Evolutionary conservation across 2,329 filamentous ascomycete genomes (phyloP).

Genomic region (Cladosporium colombiae): DNA sequence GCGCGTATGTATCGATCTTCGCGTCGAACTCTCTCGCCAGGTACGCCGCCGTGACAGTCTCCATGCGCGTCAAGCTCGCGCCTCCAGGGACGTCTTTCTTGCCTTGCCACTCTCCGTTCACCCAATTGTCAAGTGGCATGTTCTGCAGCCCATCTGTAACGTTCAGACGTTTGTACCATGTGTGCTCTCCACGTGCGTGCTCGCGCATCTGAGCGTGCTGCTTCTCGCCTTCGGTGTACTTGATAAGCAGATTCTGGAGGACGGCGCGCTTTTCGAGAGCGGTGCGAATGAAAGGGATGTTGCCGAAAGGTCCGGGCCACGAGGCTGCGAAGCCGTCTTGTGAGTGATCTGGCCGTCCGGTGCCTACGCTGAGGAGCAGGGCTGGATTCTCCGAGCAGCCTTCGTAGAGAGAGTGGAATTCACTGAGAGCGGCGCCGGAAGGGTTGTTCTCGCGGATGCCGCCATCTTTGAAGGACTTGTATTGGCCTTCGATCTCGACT

Average conservation of each 20-base stretch:
- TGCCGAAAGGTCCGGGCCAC: constrained; percentile 49
- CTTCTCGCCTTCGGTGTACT: constrained; percentile 54
- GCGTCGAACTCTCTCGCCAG: constrained; percentile 42
- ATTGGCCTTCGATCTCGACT: constrained; percentile 44
- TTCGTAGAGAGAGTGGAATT: constrained; percentile 50
- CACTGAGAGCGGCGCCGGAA: constrained; percentile 48
- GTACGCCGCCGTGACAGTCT: constrained; percentile 45
- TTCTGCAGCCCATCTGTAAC: constrained; percentile 48
- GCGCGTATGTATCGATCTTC: constrained; percentile 45
- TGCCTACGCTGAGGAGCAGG: constrained; percentile 49
- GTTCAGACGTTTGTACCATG: constrained; percentile 54
- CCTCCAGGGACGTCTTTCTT: constrained; percentile 27
- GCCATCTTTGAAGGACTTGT: constrained; percentile 50
- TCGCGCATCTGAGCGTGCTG: constrained; percentile 50
- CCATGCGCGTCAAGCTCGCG: constrained; percentile 47
- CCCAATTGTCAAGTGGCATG: constrained; percentile 51
- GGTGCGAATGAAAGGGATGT: constrained; percentile 44
- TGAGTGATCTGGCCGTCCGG: constrained; percentile 45
- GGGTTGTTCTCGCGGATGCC: constrained; percentile 55
- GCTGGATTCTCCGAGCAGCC: constrained; percentile 45
- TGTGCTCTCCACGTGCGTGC: constrained; percentile 49
- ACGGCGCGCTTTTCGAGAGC: constrained; percentile 52
- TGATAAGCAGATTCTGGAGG: constrained; percentile 52
- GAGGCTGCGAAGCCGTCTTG: constrained; percentile 50
- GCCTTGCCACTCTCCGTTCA: constrained; percentile 43